A percentile compares a stretch with the other conserved stretches of the same genome.
Evolutionary conservation across 441 rosid genomes (phyloP).

Genomic region (Adansonia gregorii): DNA sequence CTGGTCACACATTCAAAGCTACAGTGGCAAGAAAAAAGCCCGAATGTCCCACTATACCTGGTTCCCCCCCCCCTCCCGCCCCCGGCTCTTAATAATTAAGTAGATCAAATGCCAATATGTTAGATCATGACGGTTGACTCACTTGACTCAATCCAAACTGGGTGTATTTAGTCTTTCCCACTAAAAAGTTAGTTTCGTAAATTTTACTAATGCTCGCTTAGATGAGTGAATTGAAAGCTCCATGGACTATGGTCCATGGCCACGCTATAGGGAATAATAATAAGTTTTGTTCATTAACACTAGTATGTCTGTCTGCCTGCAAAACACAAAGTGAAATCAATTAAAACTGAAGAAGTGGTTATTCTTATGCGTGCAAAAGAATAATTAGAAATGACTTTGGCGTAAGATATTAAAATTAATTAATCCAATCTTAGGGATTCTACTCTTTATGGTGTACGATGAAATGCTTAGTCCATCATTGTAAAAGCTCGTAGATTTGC

Average conservation of each 20-base stretch:
- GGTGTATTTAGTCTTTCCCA: not conserved
- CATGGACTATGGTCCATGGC: too few species aligned
- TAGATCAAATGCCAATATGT: not conserved
- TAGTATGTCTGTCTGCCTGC: not conserved
- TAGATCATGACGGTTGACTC: constrained; percentile 16
- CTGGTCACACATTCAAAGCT: not conserved
- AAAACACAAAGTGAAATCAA: not conserved
- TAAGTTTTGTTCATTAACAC: too few species aligned
- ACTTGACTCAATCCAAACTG: constrained; percentile 2
- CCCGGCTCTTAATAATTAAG: not conserved
- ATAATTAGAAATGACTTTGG: not conserved
- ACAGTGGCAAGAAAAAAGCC: constrained; percentile 1
- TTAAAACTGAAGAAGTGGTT: not conserved
- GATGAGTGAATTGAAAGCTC: too few species aligned
- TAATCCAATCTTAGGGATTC: not conserved
- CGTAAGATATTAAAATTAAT: too few species aligned
- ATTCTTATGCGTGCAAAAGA: not conserved
- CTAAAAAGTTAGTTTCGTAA: not conserved
- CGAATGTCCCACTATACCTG: not conserved
- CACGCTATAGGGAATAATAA: too few species aligned
- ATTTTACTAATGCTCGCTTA: too few species aligned
- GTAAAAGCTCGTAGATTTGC: not conserved
- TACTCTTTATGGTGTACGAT: too few species aligned
- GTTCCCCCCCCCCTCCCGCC: not conserved
- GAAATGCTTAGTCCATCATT: too few species aligned